Percentiles rank a stretch among this genome's conserved stretches.
These are phyloP conservation scores for Rasamsonia emersonii DNA, from an alignment of 2,329 filamentous ascomycete genomes.

Conservation along the genomic window DNA sequence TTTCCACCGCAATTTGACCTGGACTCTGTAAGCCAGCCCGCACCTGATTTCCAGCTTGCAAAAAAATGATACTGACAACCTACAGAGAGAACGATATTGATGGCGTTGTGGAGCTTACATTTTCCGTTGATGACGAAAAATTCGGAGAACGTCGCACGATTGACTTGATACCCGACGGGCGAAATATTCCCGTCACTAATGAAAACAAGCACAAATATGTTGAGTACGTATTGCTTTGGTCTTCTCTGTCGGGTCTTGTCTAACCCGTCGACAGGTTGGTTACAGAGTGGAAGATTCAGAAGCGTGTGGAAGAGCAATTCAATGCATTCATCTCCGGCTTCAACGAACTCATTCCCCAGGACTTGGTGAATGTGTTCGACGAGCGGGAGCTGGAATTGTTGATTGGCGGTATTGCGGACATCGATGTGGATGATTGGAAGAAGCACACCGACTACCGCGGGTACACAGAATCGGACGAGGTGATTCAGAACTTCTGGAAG, in stretches of 20 bases:
- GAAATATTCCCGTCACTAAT: slow-evolving; percentile 92
- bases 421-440: slow-evolving; percentile 99
- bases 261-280: slow-evolving; percentile 53
- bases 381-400: slow-evolving; percentile 93
- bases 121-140: slow-evolving; percentile 93
- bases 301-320: slow-evolving; percentile 97
- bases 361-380: slow-evolving; percentile 97
- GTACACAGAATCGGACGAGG: slow-evolving; percentile 95
- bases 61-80: slow-evolving; percentile 12
- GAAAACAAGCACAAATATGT: slow-evolving; percentile 99
- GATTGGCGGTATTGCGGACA: slow-evolving; percentile 98
- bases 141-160: slow-evolving; percentile 93
- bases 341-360: slow-evolving; percentile 91
- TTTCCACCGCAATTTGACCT: slow-evolving; percentile 91
- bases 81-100: slow-evolving; percentile 84
- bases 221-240: slow-evolving; percentile 58
- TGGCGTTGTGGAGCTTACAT: slow-evolving; percentile 88
- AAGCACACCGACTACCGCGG: slow-evolving; percentile 99
- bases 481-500: slow-evolving; percentile 99
- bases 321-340: slow-evolving; percentile 96
- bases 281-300: slow-evolving; percentile 98
- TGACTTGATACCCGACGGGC: slow-evolving; percentile 81
- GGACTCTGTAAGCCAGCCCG: slow-evolving; percentile 62
- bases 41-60: not conserved
- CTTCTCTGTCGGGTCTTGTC: slow-evolving; percentile 1